Conservation (phyloP, 2,329 filamentous ascomycete species). For the Akanthomyces dipterigenus region DNA sequence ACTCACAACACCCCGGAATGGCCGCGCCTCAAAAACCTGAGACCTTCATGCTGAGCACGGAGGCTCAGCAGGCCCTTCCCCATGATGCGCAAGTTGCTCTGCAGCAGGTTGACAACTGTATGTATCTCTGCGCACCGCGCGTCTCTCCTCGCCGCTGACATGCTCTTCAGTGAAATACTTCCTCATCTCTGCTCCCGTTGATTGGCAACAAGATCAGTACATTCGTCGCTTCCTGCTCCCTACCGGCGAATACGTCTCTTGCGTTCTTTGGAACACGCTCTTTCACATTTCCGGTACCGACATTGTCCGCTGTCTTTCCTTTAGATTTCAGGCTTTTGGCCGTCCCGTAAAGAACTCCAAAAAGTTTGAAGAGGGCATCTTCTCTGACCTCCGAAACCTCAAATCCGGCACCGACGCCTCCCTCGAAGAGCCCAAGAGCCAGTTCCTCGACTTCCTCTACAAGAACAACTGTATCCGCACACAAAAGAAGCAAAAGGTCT, state of each 20-base stretch:
- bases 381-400: constrained; percentile 94
- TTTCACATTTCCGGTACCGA: constrained; percentile 99
- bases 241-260: constrained; percentile 97
- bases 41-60: constrained; percentile 96
- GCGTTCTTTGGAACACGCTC: constrained; percentile 95
- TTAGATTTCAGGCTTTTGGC: constrained; percentile 97
- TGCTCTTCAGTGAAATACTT: constrained; percentile 84
- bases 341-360: constrained; percentile 99
- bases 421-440: constrained; percentile 96
- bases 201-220: constrained; percentile 95
- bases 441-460: constrained; percentile 97
- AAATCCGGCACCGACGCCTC: constrained; percentile 98
- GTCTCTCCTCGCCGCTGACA: not conserved
- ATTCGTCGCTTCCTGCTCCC: constrained; percentile 92
- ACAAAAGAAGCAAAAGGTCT: constrained; percentile 99
- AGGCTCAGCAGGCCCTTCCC: constrained; percentile 92
- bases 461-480: constrained; percentile 99
- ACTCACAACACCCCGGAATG: constrained; percentile 79
- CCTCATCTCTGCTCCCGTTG: constrained; percentile 94
- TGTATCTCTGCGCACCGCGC: constrained; percentile 28
- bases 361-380: constrained; percentile 99
- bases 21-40: constrained; percentile 92
- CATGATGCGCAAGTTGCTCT: constrained; percentile 95
- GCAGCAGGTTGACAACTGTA: constrained; percentile 96
- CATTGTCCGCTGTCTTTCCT: constrained; percentile 95